A percentile compares a stretch with the other conserved stretches of the same genome.
Evolutionary conservation across 2,329 filamentous ascomycete species (phyloP).

Genomic region (Paecilomyces formosus): DNA sequence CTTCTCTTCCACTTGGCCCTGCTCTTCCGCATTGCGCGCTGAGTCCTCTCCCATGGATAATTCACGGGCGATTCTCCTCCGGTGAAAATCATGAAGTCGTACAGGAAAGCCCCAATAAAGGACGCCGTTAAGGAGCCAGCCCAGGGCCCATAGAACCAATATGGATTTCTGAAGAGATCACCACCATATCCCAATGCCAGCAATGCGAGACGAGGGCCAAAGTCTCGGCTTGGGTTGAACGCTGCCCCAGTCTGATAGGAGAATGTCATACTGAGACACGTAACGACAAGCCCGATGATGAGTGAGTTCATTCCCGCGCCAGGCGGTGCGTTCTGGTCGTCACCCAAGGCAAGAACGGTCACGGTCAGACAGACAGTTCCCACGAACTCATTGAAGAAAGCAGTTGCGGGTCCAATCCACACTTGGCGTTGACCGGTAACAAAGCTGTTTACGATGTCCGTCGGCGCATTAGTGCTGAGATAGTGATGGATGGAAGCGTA

Average conservation of each 20-base stretch:
- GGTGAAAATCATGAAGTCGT: slow-evolving; percentile 46
- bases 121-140: slow-evolving; percentile 29
- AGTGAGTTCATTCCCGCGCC: slow-evolving; percentile 47
- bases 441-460: slow-evolving; percentile 33
- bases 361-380: slow-evolving; percentile 35
- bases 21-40: slow-evolving; percentile 40
- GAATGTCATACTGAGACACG: slow-evolving; percentile 28
- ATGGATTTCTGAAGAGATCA: slow-evolving; percentile 35
- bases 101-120: slow-evolving; percentile 41
- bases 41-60: slow-evolving; percentile 39
- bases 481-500: slow-evolving; percentile 25
- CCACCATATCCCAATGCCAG: slow-evolving; percentile 38
- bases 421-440: slow-evolving; percentile 37
- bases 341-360: slow-evolving; percentile 39
- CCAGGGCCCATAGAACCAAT: slow-evolving; percentile 43
- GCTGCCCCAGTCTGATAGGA: slow-evolving; percentile 42
- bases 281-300: slow-evolving; percentile 39
- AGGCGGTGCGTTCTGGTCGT: slow-evolving; percentile 41
- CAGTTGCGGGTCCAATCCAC: slow-evolving; percentile 30
- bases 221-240: slow-evolving; percentile 44
- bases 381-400: slow-evolving; percentile 44
- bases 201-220: slow-evolving; percentile 42
- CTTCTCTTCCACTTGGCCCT: slow-evolving; percentile 21
- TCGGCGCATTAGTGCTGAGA: slow-evolving; percentile 18
- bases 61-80: slow-evolving; percentile 46